A percentile compares a stretch with the other conserved stretches of the same genome.
These are phyloP conservation scores for Fraxinus xanthoxyloides DNA, from an alignment of 305 asterid species.

Conservation along the genomic window DNA sequence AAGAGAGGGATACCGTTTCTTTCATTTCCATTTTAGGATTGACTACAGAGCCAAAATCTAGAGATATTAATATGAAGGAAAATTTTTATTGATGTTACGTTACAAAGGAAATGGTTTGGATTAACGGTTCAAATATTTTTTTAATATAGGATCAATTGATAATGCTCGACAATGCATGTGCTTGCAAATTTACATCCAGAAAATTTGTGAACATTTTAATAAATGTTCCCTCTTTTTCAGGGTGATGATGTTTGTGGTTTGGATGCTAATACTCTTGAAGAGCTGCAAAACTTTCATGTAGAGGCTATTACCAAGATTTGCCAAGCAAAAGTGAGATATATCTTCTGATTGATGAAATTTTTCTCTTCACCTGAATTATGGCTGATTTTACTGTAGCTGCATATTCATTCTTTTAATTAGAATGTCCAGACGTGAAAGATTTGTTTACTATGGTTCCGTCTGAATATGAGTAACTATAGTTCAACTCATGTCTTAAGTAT, in stretches of 20 bases:
- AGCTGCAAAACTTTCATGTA: conserved; percentile 41
- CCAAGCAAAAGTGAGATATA: conserved; percentile 34
- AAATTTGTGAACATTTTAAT: not conserved
- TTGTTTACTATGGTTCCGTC: not conserved
- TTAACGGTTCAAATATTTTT: not conserved
- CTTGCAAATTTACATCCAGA: not conserved
- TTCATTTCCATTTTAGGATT: not conserved
- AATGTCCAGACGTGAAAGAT: not conserved
- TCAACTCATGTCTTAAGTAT: not conserved
- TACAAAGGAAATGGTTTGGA: not conserved
- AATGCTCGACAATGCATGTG: not conserved
- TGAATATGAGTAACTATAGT: not conserved
- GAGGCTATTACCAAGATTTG: conserved; percentile 46
- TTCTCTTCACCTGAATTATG: not conserved
- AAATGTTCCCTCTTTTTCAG: conserved; percentile 13
- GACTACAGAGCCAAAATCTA: not conserved
- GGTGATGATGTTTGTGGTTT: conserved; percentile 36
- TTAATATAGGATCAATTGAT: not conserved
- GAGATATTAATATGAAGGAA: not conserved
- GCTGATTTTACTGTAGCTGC: not conserved
- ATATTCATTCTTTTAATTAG: not conserved
- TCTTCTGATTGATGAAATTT: not conserved
- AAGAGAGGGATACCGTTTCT: not conserved
- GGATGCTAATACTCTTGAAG: conserved; percentile 36
- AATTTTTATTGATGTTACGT: not conserved